Evolutionary conservation across 352 stramenopile genomes (phyloP), one percentile per base, ranked within the genome.

Genomic region (Elongisporangium undulatum): DNA sequence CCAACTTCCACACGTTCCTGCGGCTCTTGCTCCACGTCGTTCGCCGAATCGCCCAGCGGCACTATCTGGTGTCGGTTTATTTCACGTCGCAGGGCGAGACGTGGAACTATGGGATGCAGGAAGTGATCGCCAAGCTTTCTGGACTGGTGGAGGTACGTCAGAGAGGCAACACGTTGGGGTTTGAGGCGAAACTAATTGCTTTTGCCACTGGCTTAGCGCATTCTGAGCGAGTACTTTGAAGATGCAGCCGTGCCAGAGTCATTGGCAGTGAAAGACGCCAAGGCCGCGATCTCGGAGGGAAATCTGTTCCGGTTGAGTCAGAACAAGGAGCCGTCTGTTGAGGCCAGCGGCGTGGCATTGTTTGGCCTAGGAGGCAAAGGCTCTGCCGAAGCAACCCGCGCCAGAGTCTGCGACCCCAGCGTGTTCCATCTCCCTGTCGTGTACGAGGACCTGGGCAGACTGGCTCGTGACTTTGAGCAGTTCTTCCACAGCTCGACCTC

Each of bases 341-440:
- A 72, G 15, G 34, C 17, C 9, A 45, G 34, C 4, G 34, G 34
- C 4, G 10, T 17, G 12, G 10, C 12, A 17, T 12, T 45, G 34
- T 45, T 45, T 10, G 34, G 34, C 0, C 34, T 45, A 17, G 10
- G 34, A 16, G 34, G 34, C 13, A 45, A 45, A 45, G 34, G 5
- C 7, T 4, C 10, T 4, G 34, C 34, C 9, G 34, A 45, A 45
- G 34, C 34, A 17, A 45, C 34, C 2, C 34, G 34, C 34, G 12
- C 34, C 0, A 70, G 78, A 2, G 80, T 92, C 24, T 94, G 85
- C 39, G 81, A 90, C 19, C 68, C 79, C 0, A 92, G 81, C 45
- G 72, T 92, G 16, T 94, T 91, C 50, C 82, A 92, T 49, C 65
- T 94, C 19, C 79, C 82, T 2, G 69, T 87, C 2, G 82, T 90